Conservation (phyloP, 495 filamentous ascomycete species). For the Oidiodendron maius region DNA sequence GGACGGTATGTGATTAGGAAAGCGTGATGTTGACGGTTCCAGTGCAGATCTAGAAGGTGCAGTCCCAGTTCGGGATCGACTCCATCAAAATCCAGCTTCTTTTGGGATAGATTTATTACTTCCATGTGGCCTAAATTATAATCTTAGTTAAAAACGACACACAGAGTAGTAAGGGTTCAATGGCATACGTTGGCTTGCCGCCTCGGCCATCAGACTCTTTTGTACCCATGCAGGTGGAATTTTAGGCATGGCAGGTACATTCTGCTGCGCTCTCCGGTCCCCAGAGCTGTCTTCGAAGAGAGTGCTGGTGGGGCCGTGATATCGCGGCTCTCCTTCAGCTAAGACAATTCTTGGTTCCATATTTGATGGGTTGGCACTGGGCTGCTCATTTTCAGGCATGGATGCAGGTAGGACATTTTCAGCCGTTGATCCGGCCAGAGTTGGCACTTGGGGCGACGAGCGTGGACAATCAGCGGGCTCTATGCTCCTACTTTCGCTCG, state of each 20-base stretch:
- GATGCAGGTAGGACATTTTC: background rate
- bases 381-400: background rate
- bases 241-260: too few relatives aligned
- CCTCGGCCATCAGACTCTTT: background rate
- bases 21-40: constrained; percentile 33
- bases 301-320: background rate
- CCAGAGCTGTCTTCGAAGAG: background rate
- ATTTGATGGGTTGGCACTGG: background rate
- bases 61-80: constrained; percentile 36
- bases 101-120: constrained; percentile 22
- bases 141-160: too few relatives aligned
- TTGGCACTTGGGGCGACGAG: too few relatives aligned
- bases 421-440: background rate
- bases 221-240: background rate
- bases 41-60: constrained; percentile 34
- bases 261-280: background rate
- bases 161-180: too few relatives aligned
- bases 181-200: background rate
- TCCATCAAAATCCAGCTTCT: constrained; percentile 36
- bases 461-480: too few relatives aligned
- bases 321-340: background rate
- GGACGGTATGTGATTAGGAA: constrained; percentile 31
- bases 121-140: constrained; percentile 29
- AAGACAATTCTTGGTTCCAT: background rate
- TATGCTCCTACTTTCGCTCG: background rate